Base-by-base conservation (phyloP, 352 stramenopile species). In the Globisporangium nunn region DNA sequence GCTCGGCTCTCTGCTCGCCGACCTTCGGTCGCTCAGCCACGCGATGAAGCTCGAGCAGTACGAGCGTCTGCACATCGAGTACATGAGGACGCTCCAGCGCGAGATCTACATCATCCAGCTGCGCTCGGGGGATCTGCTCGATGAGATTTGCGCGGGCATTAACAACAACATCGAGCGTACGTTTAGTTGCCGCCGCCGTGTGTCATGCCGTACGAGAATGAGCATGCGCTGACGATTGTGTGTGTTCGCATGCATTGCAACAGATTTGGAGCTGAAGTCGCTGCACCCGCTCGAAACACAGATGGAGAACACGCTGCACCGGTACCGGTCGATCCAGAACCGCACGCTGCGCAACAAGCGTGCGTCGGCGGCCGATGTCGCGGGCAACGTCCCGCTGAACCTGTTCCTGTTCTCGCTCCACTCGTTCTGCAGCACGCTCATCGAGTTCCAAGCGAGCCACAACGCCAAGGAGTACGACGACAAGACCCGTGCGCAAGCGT, bases 331-430 rank as follows among this genome's bases (percentile, higher is more conserved):
- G 31, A 78, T 66, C 1, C 73, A 82, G 50, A 72, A 64, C n/a
- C 68, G 69, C 3, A 70, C 73, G 11, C 52, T 79, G 15, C 23
- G 58, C 56, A 11, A 57, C 39, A 56, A 71, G 17, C 65, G 64
- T 14, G 64, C 67, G 6, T 70, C 65, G 3, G 50, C 55, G 12
- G 55, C 64, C 18, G 68, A 83, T 15, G 60, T 83, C n/a, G 68
- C 68, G 44, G 70, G 70, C 8, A 82, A 79, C 37, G 68, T 82
- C 4, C 72, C 72, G 6, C 61, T 83, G 17, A 78, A 79, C 49
- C 62, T 83, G 6, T 83, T 83, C 64, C 53, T 80, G 10, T 83
- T 78, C 50, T 78, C 70, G 41, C 54, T 82, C 29, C 68, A 82
- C 50, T 76, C 72, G 30, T 74, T 79, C 52, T 78, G 67, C 60